Conservation (phyloP, 2,329 filamentous ascomycete genomes). For the Aspergillus alliaceus region DNA sequence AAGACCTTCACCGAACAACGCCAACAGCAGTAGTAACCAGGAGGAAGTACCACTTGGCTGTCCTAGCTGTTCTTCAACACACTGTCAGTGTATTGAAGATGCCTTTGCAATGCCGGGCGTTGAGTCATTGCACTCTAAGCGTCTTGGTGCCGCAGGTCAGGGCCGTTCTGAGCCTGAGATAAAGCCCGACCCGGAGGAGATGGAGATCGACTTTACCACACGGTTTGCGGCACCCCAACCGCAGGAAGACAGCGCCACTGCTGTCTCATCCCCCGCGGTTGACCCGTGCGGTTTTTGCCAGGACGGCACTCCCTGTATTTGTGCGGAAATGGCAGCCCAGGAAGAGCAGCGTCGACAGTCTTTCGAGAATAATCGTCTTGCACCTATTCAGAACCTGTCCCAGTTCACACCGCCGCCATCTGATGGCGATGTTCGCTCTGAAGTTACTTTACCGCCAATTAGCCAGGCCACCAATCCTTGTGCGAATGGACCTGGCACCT, state of each 20-base stretch:
- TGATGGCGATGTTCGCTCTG: constrained; percentile 58
- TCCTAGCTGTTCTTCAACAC: constrained; percentile 62
- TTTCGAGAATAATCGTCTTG: constrained; percentile 40
- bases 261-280: constrained; percentile 43
- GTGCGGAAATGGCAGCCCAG: constrained; percentile 63
- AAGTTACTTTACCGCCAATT: constrained; percentile 46
- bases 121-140: constrained; percentile 43
- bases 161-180: constrained; percentile 51
- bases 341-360: constrained; percentile 39
- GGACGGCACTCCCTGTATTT: constrained; percentile 79
- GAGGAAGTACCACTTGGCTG: constrained; percentile 57
- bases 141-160: constrained; percentile 50
- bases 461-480: constrained; percentile 46
- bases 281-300: constrained; percentile 82
- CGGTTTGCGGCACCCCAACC: constrained; percentile 55
- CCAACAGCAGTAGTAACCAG: constrained; percentile 12
- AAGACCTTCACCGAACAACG: neutral
- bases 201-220: constrained; percentile 74
- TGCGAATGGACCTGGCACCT: constrained; percentile 72
- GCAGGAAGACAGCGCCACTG: constrained; percentile 21
- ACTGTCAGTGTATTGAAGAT: constrained; percentile 63
- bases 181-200: constrained; percentile 48
- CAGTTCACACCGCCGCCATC: constrained; percentile 55
- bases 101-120: constrained; percentile 49
- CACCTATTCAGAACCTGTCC: constrained; percentile 48